phyloP scores from a whole-genome alignment of 176 grass and related monocot genomes.

The Coix lacrymajobi region DNA sequence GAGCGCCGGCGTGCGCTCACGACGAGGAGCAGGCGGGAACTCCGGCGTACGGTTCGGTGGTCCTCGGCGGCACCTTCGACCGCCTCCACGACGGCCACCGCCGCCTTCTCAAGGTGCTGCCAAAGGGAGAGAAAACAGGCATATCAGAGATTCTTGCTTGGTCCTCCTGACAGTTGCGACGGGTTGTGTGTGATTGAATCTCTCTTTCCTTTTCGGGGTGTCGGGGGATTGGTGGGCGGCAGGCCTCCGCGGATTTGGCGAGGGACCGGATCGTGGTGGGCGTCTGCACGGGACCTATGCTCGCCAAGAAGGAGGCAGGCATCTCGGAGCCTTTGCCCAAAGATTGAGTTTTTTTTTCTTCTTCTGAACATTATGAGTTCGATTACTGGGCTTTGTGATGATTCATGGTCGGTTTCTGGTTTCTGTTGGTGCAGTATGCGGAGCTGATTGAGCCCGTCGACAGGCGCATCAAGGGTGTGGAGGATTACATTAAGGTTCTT shows the following conservation, averaged over 20 bases:
- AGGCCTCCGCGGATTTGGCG: slow-evolving; percentile 56
- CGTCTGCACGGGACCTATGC: slow-evolving; percentile 62
- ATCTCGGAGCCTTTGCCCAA: slow-evolving; percentile 12
- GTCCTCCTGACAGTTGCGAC: not conserved
- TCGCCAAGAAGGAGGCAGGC: slow-evolving; percentile 58
- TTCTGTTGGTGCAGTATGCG: slow-evolving; percentile 26
- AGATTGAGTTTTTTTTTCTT: not conserved
- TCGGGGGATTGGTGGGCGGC: not conserved
- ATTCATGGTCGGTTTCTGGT: not conserved
- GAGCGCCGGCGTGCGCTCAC: not conserved
- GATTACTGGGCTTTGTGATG: not conserved
- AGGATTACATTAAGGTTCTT: slow-evolving; percentile 64
- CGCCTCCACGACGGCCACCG: slow-evolving; percentile 68
- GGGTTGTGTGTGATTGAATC: not conserved
- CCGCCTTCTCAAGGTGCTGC: slow-evolving; percentile 52
- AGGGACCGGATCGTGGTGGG: slow-evolving; percentile 52
- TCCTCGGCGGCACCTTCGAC: slow-evolving; percentile 68
- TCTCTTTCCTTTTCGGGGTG: not conserved
- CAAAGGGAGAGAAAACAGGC: not conserved
- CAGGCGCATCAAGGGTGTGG: slow-evolving; percentile 49
- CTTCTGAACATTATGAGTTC: not conserved
- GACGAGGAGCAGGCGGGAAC: not conserved
- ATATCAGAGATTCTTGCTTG: not conserved
- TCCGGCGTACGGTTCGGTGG: slow-evolving; percentile 31
- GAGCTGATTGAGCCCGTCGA: slow-evolving; percentile 52